Evolutionary conservation across 2,329 filamentous ascomycete genomes (phyloP), one percentile per base, ranked within the genome.

Genomic region (Colletotrichum sojae): DNA sequence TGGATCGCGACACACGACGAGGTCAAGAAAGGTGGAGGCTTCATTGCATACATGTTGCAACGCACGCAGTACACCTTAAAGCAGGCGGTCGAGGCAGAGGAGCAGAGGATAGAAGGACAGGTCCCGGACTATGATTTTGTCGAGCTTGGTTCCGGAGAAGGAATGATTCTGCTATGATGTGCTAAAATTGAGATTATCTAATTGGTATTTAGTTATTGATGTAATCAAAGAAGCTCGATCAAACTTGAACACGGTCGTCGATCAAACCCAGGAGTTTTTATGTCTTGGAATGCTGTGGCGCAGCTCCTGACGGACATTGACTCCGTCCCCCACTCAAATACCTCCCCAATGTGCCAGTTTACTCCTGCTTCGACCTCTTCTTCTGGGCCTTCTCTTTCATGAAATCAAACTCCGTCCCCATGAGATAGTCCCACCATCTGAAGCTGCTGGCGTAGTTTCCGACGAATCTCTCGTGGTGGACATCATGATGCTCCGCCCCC

Each of bases 391-490:
- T 48, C 45, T 10, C 18, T 18, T 20, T 48, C 45, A 48, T 10
- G 15, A 18, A 16, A 18, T 10, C n/a, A 6, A 18, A 48, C 45
- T 48, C 45, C 16, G 45, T 48, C 5, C 45, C 45, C 45, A 48
- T 48, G 16, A 48, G 9, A 18, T 48, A 48, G 18, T 99, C 96
- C 96, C 96, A 98, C 96, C 96, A 98, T 81, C 95, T 89, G 90
- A 99, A 99, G 16, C 40, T 43, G 13, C 40, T 43, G 5, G 40
- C 40, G 6, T 43, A 43, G 86, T 99, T 99, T 75, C 96, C 96
- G 72, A 98, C 94, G 84, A 99, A 99, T 79, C 94, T 94, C 86
- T 99, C 96, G 84, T 99, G 96, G 84, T 99, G 96, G 52, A 94
- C 86, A 78, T 99, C 96, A 84, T 99, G 96, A 84, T 98, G 95